Evolutionary conservation across 768 basidiomycete species (phyloP), one percentile per base, ranked within the genome.

Genomic region (Nidula microcarpa): DNA sequence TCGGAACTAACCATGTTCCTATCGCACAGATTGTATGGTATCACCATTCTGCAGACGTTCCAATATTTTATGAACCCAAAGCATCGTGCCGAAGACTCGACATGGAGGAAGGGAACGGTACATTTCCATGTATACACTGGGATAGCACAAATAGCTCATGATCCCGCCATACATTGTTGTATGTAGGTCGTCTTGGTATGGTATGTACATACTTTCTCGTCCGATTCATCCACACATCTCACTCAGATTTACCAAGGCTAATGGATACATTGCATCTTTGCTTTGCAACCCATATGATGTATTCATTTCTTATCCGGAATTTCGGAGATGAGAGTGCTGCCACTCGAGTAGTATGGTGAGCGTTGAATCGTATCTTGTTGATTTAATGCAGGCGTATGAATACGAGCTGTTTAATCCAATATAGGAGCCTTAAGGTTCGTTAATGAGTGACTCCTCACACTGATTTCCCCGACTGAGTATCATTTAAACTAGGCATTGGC

Each of bases 381-480:
- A 11, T 30, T 30, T 11, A 8, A 14, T 2, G 2, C 34, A 50
- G 9, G 10, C 35, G 23, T 32, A 34, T 43, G 49, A 30, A 17
- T 43, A 6, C n/a, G 11, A 32, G 43, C 36, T 14, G 18, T 23
- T 16, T 37, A 35, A 35, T 37, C 52, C 43, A 14, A 33, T 54
- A 6, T 34, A 69, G 68, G 68, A 69, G 68, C 54, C 58, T 69
- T 3, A 67, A 69, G 63, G 68, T 68, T 49, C 5, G 45, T 43
- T 48, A 14, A 9, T 32, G 16, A 10, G 35, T 0, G 11, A 11
- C 23, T 14, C 46, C 18, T 11, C n/a, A 35, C 43, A 50, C 39
- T 18, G 33, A 32, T 49, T 6, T 14, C 3, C 36, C 18, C 44
- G 33, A 44, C 55, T 33, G 8, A 5, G n/a, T 18, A 33, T 44